A percentile compares a stretch with the other conserved stretches of the same genome.
phyloP scores from a whole-genome alignment of 2,329 filamentous ascomycete species.

The Cytospora piceae region DNA sequence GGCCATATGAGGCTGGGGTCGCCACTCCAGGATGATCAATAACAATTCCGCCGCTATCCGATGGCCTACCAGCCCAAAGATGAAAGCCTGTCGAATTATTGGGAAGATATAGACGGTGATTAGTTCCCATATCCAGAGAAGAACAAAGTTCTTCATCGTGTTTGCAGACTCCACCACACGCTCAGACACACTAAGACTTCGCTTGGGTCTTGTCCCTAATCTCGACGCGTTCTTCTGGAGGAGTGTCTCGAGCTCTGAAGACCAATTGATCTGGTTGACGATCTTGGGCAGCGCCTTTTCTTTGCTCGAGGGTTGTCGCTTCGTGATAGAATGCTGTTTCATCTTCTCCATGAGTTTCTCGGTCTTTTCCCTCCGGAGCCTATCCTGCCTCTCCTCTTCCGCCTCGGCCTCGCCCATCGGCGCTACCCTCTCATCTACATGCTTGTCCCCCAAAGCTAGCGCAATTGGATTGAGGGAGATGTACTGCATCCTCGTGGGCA shows the following conservation, averaged over 20 bases:
- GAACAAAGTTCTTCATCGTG: conserved; percentile 76
- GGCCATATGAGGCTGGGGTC: conserved; percentile 73
- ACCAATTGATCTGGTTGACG: conserved; percentile 94
- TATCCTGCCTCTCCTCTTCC: conserved; percentile 70
- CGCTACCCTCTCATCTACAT: conserved; percentile 41
- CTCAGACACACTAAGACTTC: conserved; percentile 90
- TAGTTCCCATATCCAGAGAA: conserved; percentile 70
- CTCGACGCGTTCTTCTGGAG: conserved; percentile 89
- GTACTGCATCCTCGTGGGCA: conserved; percentile 91
- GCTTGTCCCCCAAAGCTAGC: conserved; percentile 79
- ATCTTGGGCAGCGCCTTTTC: conserved; percentile 81
- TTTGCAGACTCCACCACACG: conserved; percentile 91
- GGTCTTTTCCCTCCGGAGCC: conserved; percentile 60
- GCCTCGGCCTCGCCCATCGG: conserved; percentile 62
- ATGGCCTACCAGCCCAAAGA: conserved; percentile 78
- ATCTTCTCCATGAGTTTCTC: conserved; percentile 80
- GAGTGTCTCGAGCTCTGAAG: conserved; percentile 82
- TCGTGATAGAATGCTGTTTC: conserved; percentile 82
- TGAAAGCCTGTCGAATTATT: conserved; percentile 71
- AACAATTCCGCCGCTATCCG: conserved; percentile 80
- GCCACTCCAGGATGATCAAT: conserved; percentile 82
- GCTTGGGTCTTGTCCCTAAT: conserved; percentile 78
- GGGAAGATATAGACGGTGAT: conserved; percentile 79
- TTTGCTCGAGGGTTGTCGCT: conserved; percentile 76
- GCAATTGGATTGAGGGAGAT: conserved; percentile 89